phyloP scores from a whole-genome alignment of 176 grass and related monocot genomes.

The Oryza longistaminata region DNA sequence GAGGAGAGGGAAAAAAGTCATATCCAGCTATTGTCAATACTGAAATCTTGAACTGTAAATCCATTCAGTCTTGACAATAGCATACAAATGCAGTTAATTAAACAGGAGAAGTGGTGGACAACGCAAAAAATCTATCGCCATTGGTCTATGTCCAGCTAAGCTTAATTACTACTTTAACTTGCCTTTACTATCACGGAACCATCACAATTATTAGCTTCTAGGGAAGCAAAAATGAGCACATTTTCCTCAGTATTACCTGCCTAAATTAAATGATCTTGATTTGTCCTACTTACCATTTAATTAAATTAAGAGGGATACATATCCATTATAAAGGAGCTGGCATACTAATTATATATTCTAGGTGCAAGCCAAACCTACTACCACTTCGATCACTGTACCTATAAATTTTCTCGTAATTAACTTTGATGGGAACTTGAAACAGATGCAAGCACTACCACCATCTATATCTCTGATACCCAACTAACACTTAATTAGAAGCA shows the following conservation, averaged over 20 bases:
- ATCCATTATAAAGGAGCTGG: neutral
- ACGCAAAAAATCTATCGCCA: neutral
- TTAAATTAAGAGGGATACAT: neutral
- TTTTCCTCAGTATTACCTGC: neutral
- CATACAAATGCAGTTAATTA: neutral
- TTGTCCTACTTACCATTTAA: neutral
- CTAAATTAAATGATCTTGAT: neutral
- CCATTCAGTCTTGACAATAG: neutral
- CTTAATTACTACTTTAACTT: neutral
- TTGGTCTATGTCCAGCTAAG: neutral
- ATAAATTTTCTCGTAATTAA: neutral
- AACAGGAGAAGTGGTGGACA: neutral
- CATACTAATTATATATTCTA: conserved; percentile 21
- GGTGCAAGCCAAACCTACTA: conserved; percentile 26
- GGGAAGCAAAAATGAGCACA: neutral
- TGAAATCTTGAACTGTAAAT: too few species aligned
- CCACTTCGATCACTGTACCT: neutral
- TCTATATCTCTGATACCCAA: neutral
- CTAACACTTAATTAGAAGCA: neutral
- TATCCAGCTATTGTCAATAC: too few species aligned
- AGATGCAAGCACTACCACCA: conserved; percentile 5
- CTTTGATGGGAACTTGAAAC: conserved; percentile 9
- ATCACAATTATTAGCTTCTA: neutral
- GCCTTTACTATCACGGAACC: neutral
- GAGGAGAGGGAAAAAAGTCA: neutral